Conservation (phyloP, 176 grass and related monocot genomes). For the Chrysopogon serrulatus region DNA sequence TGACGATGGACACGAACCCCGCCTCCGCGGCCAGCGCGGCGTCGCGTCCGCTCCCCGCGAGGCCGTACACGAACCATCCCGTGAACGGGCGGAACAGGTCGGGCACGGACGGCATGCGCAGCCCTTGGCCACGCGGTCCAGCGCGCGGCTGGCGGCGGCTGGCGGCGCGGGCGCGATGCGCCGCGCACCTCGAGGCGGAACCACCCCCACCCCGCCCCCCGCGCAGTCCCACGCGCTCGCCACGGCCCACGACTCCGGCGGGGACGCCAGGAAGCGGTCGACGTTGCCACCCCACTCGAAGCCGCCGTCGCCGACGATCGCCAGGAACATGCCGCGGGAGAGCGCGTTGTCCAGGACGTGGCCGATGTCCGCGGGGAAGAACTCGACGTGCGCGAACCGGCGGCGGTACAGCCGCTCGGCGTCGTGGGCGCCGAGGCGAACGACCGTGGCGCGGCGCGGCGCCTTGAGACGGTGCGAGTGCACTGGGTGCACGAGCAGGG, state of each 20-base stretch:
- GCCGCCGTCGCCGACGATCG: conserved; percentile 16
- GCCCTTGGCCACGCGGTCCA: conserved; percentile 57
- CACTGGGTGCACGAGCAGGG: conserved; percentile 85
- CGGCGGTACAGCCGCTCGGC: conserved; percentile 58
- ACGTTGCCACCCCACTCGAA: conserved; percentile 55
- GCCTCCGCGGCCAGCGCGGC: too few species aligned
- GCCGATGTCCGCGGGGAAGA: conserved; percentile 88
- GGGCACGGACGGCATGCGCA: too few species aligned
- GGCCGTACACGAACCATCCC: too few species aligned
- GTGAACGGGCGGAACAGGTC: too few species aligned
- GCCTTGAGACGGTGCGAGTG: conserved; percentile 53
- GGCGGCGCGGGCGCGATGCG: conserved; percentile 37
- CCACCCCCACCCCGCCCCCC: too few species aligned
- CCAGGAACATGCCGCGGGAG: conserved; percentile 61
- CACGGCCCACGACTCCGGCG: conserved; percentile 73
- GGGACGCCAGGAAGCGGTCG: conserved; percentile 45
- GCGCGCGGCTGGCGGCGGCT: conserved; percentile 47
- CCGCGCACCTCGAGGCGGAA: conserved; percentile 85
- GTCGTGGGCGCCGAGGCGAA: conserved; percentile 36
- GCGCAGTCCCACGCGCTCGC: conserved; percentile 80
- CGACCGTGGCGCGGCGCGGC: conserved; percentile 24
- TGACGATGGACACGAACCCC: too few species aligned
- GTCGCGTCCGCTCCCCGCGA: too few species aligned
- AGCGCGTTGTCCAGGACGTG: conserved; percentile 59
- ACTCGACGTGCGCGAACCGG: conserved; percentile 37